Base-by-base conservation (phyloP, 495 filamentous ascomycete genomes). In the Aspergillus nanangensis region DNA sequence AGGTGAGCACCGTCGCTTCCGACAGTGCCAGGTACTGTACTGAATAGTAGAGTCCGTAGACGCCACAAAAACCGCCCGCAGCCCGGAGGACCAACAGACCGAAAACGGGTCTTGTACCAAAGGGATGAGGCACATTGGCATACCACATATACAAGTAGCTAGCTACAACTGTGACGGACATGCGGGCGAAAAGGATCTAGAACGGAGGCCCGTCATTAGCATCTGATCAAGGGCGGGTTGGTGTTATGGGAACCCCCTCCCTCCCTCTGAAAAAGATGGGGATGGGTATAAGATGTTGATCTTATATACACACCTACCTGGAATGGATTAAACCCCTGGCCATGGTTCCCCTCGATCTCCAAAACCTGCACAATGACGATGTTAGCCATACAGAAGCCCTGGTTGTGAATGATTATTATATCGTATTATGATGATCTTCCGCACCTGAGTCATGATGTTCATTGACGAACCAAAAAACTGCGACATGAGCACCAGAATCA, bases 1-100 rank as follows among this genome's bases (percentile, higher is more conserved):
- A 97, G 35, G 89, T 95, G 35, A 97, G 83, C 0, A 96, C 93
- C 0, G 89, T 95, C 9, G 93, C 91, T 55, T 97, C 92, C 4
- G 89, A 84, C 0, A 97, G 74, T 1, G 90, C 86, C 3, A 97
- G 81, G 57, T 96, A 96, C 50, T 86, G 78, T 5, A 96, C 81
- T 2, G 88, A 92, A 56, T 87, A 90, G 52, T 88, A 88, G 38
- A 88, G 65, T 8, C 84, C 83, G 63, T 82, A 88, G 8, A 94
- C 88, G 9, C 92, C 92, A 61, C 88, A 87, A 65, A 96, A 96
- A 0, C 92, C 92, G 40, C 75, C 75, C 2, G 85, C 51, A 0
- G 88, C 90, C 45, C 92, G 76, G 2, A 75, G 60, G 0, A 91
- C 55, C 9, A 97, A 72, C 15, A 96, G 70, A 36, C 62, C 60